phyloP scores from a whole-genome alignment of 768 basidiomycete species.

The Mycena belliarum region DNA sequence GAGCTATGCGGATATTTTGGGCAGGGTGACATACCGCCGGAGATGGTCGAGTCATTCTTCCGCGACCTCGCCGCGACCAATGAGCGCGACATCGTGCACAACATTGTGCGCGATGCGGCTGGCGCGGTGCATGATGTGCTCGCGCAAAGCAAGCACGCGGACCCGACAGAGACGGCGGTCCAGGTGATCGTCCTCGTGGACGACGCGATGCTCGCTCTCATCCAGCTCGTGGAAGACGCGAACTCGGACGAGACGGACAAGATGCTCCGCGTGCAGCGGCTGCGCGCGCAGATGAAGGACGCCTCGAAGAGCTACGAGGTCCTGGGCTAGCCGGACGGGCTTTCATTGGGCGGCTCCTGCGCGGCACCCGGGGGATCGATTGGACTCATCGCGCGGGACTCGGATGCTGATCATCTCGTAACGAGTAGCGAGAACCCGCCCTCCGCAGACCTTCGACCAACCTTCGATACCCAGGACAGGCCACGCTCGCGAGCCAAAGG shows the following conservation, averaged over 20 bases:
- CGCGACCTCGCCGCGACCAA: not conserved
- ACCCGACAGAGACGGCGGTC: constrained; percentile 18
- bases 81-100: not conserved
- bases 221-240: constrained; percentile 18
- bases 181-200: constrained; percentile 11
- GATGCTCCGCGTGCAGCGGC: constrained; percentile 3
- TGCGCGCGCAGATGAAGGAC: constrained; percentile 13
- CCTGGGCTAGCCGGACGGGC: constrained; percentile 12
- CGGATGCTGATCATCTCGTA: not conserved
- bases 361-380: not conserved
- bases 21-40: constrained; percentile 1
- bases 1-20: constrained; percentile 16
- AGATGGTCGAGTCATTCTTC: constrained; percentile 12
- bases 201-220: constrained; percentile 15
- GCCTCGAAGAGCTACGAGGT: constrained; percentile 15
- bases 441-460: not conserved
- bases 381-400: not conserved
- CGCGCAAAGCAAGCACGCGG: constrained; percentile 3
- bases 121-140: constrained; percentile 10
- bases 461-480: not conserved
- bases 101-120: not conserved
- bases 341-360: not conserved
- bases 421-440: not conserved
- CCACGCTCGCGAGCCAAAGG: not conserved
- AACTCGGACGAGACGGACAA: constrained; percentile 11